Base-by-base conservation (phyloP, 169 alveolate genomes). In the Plasmodium knowlesi region DNA sequence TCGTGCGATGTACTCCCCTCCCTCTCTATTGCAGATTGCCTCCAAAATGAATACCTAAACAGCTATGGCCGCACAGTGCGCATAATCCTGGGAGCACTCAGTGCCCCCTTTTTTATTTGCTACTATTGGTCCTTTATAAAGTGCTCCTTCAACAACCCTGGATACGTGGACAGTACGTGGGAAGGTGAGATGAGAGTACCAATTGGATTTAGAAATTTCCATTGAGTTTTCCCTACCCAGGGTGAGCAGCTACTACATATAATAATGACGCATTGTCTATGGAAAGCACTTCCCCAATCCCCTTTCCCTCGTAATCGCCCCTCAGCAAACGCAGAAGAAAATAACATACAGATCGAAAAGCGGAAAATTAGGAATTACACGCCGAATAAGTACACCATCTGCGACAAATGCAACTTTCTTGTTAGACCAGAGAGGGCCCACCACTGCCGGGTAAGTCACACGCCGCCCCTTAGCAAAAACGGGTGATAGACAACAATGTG, bases 341-440 rank as follows among this genome's bases (percentile, higher is more conserved):
- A 85, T 37, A 85, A 74, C 41, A 85, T 85, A 50, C 93, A 50
- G 30, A 85, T 85, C 53, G 93, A 85, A 70, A 74, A 30, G 19
- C 32, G 84, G 41, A 85, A 85, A 46, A 85, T 85, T 74, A 72
- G 93, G 79, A 85, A 85, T 37, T 85, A 85, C 67, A 76, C 80
- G 16, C 93, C 93, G 16, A 85, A 85, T 74, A 85, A 85, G 41
- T 85, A 85, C 28, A 85, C 93, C 10, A 32, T 85, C 37, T 85
- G 93, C 46, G 93, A 85, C 4, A 85, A 85, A 41, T 85, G 93
- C 39, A 30, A 85, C 67, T 85, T 43, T 72, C 79, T 85, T 67
- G 93, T 85, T 32, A 72, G 93, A 41, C 93, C 93, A 14, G 93
- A 85, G 72, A 85, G 93, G 41, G 86, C 93, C 22, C 93, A 85